Evolutionary conservation across 768 basidiomycete genomes (phyloP).

Genomic region (Calocera viscosa): DNA sequence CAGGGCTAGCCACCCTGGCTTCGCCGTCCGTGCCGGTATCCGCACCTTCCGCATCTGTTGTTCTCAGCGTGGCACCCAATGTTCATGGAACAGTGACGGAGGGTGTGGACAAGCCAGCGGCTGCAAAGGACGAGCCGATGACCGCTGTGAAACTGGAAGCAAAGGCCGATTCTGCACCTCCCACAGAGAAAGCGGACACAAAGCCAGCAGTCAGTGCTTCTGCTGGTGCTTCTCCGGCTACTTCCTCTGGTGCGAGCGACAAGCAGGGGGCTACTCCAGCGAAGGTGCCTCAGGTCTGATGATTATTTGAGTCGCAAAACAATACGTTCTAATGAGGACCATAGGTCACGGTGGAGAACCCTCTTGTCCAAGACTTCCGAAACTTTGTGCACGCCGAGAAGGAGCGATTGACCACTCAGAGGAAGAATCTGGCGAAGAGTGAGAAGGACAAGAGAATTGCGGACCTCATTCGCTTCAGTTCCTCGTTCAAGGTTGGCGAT

Average conservation of each 20-base stretch:
- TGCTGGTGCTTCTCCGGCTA: slow-evolving; percentile 17
- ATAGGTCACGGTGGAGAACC: slow-evolving; percentile 4
- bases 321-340: background rate
- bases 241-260: slow-evolving; percentile 11
- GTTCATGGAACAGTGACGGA: background rate
- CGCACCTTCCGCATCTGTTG: slow-evolving; percentile 1
- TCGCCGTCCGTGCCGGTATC: slow-evolving; percentile 8
- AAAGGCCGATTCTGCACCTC: background rate
- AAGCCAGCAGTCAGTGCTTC: slow-evolving; percentile 16
- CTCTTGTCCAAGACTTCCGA: slow-evolving; percentile 59
- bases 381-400: slow-evolving; percentile 89
- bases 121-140: background rate
- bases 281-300: background rate
- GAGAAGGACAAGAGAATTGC: slow-evolving; percentile 93
- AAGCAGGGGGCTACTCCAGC: background rate
- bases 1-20: slow-evolving; percentile 12
- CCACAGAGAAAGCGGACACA: slow-evolving; percentile 8
- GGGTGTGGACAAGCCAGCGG: background rate
- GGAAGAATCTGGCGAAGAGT: slow-evolving; percentile 74
- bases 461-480: slow-evolving; percentile 84
- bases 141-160: background rate
- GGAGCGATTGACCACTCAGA: slow-evolving; percentile 79
- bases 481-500: slow-evolving; percentile 73
- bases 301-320: background rate
- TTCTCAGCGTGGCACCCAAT: slow-evolving; percentile 6